Percentiles rank a stretch among this genome's conserved stretches.
phyloP scores from a whole-genome alignment of 148 eudicot species.

The Linanthus parryae region DNA sequence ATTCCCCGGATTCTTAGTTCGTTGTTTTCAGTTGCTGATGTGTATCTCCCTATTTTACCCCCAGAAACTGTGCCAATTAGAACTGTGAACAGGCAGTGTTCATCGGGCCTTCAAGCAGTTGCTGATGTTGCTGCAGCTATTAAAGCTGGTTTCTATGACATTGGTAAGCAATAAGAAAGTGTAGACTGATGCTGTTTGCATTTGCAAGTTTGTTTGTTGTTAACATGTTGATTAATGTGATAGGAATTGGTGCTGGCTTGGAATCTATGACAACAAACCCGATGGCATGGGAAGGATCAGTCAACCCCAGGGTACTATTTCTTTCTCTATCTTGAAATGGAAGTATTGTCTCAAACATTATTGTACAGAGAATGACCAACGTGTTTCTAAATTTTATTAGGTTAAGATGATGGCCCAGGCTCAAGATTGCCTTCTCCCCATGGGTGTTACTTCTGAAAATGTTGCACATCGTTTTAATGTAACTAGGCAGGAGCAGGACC shows the following conservation, averaged over 20 bases:
- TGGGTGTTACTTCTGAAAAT: constrained; percentile 97
- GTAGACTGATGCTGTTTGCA: neutral
- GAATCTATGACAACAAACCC: constrained; percentile 89
- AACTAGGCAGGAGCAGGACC: constrained; percentile 91
- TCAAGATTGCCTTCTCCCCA: constrained; percentile 93
- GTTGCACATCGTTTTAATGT: constrained; percentile 87
- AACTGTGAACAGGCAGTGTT: constrained; percentile 96
- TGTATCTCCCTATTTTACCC: neutral
- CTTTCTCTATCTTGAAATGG: neutral
- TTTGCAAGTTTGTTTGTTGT: neutral
- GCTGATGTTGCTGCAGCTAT: constrained; percentile 99
- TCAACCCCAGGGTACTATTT: constrained; percentile 68
- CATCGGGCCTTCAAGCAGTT: constrained; percentile 98
- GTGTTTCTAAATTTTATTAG: constrained; percentile 23
- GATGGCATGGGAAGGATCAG: constrained; percentile 88
- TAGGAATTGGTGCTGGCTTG: constrained; percentile 96
- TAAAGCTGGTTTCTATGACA: constrained; percentile 97
- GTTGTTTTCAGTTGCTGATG: neutral
- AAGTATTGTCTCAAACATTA: neutral
- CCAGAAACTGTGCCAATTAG: constrained; percentile 89
- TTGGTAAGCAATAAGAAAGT: constrained; percentile 54
- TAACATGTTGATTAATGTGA: constrained; percentile 1
- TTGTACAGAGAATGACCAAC: constrained; percentile 2
- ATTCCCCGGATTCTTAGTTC: constrained; percentile 3
- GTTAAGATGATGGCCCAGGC: constrained; percentile 71